These are phyloP conservation scores for Scytalidium sp. DNA, from an alignment of 2,329 filamentous ascomycete genomes.

Conservation along the genomic window DNA sequence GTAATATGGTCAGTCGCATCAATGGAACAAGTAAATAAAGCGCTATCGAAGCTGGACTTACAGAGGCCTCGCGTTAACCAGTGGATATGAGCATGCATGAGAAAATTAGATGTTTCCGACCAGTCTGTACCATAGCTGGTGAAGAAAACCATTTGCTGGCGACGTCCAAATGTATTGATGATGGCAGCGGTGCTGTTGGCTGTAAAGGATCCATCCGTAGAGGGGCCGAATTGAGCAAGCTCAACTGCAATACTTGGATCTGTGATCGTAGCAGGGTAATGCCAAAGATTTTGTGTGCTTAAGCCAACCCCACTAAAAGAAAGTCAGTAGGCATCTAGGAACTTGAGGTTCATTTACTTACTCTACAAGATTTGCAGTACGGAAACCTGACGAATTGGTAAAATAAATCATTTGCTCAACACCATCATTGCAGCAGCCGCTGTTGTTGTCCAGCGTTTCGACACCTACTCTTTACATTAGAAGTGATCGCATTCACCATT, in stretches of 20 bases:
- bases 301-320: conserved; percentile 33
- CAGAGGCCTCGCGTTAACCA: conserved; percentile 18
- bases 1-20: not conserved
- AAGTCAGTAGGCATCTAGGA: conserved; percentile 12
- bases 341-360: conserved; percentile 4
- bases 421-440: conserved; percentile 43
- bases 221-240: conserved; percentile 47
- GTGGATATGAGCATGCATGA: conserved; percentile 17
- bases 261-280: conserved; percentile 54
- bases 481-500: not conserved
- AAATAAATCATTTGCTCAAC: conserved; percentile 50
- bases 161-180: conserved; percentile 54
- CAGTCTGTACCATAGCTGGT: conserved; percentile 42
- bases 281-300: conserved; percentile 50
- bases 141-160: conserved; percentile 62
- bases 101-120: conserved; percentile 26
- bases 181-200: conserved; percentile 49
- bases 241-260: conserved; percentile 51
- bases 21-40: conserved; percentile 2
- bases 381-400: conserved; percentile 49
- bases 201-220: conserved; percentile 34
- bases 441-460: conserved; percentile 3
- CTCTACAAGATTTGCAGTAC: conserved; percentile 46
- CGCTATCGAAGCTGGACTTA: not conserved
- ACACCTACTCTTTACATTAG: not conserved